A percentile compares a stretch with the other conserved stretches of the same genome.
Conservation (phyloP, 768 basidiomycete species). For the Pisolithus sp. region DNA sequence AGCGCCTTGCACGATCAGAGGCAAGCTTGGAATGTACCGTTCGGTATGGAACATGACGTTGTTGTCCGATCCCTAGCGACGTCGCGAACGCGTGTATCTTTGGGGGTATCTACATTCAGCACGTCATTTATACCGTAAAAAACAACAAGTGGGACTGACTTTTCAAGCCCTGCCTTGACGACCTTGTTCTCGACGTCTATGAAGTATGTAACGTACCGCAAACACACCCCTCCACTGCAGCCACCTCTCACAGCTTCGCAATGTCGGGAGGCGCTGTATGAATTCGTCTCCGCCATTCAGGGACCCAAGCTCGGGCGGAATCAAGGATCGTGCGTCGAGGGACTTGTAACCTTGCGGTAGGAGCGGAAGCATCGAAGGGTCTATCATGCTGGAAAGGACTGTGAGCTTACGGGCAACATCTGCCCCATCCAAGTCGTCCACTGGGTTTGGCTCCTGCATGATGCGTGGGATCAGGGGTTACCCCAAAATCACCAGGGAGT, state of each 20-base stretch:
- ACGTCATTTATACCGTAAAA: too few species aligned
- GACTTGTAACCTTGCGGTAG: conserved; percentile 76
- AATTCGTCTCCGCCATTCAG: conserved; percentile 77
- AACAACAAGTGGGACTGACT: too few species aligned
- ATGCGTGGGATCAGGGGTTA: not conserved
- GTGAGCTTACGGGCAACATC: conserved; percentile 97
- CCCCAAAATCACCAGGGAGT: not conserved
- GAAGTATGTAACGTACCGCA: conserved; percentile 4
- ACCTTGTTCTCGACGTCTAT: too few species aligned
- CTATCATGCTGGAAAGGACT: conserved; percentile 81
- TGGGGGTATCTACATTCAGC: too few species aligned
- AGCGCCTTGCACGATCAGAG: conserved; percentile 90
- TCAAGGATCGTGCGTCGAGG: conserved; percentile 78
- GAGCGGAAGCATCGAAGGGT: conserved; percentile 32
- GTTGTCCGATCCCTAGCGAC: too few species aligned
- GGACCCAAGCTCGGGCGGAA: conserved; percentile 67
- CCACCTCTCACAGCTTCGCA: conserved; percentile 67
- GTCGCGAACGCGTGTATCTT: too few species aligned
- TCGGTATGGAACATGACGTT: too few species aligned
- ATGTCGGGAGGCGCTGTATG: conserved; percentile 74
- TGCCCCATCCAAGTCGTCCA: conserved; percentile 92
- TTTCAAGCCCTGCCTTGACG: too few species aligned
- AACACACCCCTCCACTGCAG: conserved; percentile 74
- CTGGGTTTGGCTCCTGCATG: conserved; percentile 89
- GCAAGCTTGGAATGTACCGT: conserved; percentile 44